Percentiles rank a stretch among this genome's conserved stretches.
phyloP scores from a whole-genome alignment of 2,329 filamentous ascomycete genomes.

The Tolypocladium ovalisporum region DNA sequence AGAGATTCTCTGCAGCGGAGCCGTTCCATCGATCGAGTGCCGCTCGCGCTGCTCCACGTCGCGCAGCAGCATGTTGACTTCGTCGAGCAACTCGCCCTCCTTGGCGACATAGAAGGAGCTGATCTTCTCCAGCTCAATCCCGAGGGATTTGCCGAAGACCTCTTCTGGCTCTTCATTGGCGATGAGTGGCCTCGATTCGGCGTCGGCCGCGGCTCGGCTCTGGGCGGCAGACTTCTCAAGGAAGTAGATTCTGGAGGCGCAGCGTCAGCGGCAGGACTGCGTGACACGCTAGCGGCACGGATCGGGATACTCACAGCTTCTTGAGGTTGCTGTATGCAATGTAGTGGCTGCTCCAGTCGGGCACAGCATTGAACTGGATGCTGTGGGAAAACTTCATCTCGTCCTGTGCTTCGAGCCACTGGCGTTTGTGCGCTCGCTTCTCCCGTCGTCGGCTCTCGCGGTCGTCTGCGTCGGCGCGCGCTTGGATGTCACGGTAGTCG shows the following conservation, averaged over 20 bases:
- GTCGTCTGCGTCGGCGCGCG: constrained; percentile 16
- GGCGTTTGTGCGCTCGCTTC: constrained; percentile 53
- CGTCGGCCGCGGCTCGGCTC: constrained; percentile 53
- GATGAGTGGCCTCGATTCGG: constrained; percentile 78
- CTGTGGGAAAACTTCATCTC: constrained; percentile 99
- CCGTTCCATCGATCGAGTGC: constrained; percentile 35
- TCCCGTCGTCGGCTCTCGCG: constrained; percentile 21
- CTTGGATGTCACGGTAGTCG: constrained; percentile 24
- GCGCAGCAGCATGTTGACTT: constrained; percentile 64
- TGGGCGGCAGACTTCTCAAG: constrained; percentile 79
- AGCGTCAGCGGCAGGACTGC: not conserved
- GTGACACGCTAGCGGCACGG: not conserved
- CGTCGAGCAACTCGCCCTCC: constrained; percentile 75
- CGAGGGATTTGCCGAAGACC: constrained; percentile 71
- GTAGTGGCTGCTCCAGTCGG: constrained; percentile 98
- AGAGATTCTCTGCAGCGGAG: constrained; percentile 21
- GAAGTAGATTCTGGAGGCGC: constrained; percentile 67
- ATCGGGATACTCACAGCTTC: constrained; percentile 68
- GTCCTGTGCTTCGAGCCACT: constrained; percentile 60
- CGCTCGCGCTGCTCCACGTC: constrained; percentile 62
- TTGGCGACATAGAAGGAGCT: constrained; percentile 83
- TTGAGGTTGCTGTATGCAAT: constrained; percentile 98
- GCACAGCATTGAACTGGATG: constrained; percentile 97
- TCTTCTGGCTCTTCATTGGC: constrained; percentile 63
- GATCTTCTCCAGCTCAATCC: constrained; percentile 88